Evolutionary conservation across 495 filamentous ascomycete genomes (phyloP).

Genomic region (Glonium stellatum): DNA sequence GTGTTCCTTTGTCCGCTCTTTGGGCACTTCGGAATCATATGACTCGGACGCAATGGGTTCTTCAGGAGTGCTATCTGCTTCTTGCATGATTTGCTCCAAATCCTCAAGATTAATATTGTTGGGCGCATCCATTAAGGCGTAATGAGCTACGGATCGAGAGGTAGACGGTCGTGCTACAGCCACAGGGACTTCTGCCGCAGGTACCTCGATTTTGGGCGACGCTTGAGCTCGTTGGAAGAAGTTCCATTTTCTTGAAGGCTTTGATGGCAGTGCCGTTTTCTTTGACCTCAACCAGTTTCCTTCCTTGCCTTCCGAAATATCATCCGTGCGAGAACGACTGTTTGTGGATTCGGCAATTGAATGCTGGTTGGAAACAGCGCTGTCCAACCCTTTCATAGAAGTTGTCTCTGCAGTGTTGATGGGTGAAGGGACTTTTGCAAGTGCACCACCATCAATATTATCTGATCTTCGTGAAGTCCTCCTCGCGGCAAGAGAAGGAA

Average conservation of each 20-base stretch:
- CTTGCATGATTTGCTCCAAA: conserved; percentile 60
- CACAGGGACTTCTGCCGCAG: conserved; percentile 40
- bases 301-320: conserved; percentile 36
- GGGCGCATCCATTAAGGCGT: conserved; percentile 70
- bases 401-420: conserved; percentile 32
- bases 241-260: conserved; percentile 62
- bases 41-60: conserved; percentile 19
- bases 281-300: conserved; percentile 36
- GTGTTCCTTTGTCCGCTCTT: conserved; percentile 17
- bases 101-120: conserved; percentile 62
- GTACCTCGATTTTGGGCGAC: conserved; percentile 40
- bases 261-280: conserved; percentile 28
- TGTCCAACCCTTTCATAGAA: conserved; percentile 32
- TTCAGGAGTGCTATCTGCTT: conserved; percentile 27
- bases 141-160: conserved; percentile 59
- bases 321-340: conserved; percentile 4
- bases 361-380: conserved; percentile 25
- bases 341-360: conserved; percentile 23
- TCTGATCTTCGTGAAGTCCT: conserved; percentile 30
- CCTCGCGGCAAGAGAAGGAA: conserved; percentile 28
- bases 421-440: conserved; percentile 18
- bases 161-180: conserved; percentile 30
- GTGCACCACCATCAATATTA: conserved; percentile 15
- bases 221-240: conserved; percentile 68
- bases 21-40: background rate